These are phyloP conservation scores for Cryptosporidium meleagridis DNA, from an alignment of 169 alveolate species.

Conservation along the genomic window DNA sequence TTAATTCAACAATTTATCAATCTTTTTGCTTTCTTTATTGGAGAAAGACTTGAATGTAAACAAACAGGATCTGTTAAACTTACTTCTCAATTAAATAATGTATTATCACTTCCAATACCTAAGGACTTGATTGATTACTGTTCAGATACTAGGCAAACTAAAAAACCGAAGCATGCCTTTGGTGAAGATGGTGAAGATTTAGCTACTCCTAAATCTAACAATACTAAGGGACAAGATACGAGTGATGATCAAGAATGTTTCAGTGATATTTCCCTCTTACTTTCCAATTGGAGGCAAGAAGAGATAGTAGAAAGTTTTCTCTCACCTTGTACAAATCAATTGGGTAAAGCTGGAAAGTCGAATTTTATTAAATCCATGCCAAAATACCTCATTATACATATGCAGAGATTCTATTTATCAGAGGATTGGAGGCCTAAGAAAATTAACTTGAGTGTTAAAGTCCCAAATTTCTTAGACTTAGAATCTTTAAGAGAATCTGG, in stretches of 20 bases:
- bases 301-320: conserved; percentile 43
- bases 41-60: conserved; percentile 62
- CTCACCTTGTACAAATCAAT: conserved; percentile 16
- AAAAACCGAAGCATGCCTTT: conserved; percentile 32
- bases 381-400: conserved; percentile 75
- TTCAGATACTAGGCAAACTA: conserved; percentile 1
- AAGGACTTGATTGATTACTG: not conserved
- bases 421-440: conserved; percentile 81
- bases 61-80: conserved; percentile 17
- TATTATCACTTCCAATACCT: conserved; percentile 55
- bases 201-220: not conserved
- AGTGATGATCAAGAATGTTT: not conserved
- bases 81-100: not conserved
- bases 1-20: not conserved
- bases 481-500: conserved; percentile 76
- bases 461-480: conserved; percentile 78
- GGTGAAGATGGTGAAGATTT: not conserved
- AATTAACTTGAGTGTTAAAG: conserved; percentile 77
- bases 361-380: conserved; percentile 73
- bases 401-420: conserved; percentile 79
- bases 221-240: not conserved
- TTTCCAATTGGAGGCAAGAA: conserved; percentile 27
- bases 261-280: not conserved
- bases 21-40: conserved; percentile 11
- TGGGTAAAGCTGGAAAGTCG: conserved; percentile 31